Percentiles rank a stretch among this genome's conserved stretches.
Evolutionary conservation across 176 grass and related monocot genomes (phyloP).

Genomic region (Olyra latifolia): DNA sequence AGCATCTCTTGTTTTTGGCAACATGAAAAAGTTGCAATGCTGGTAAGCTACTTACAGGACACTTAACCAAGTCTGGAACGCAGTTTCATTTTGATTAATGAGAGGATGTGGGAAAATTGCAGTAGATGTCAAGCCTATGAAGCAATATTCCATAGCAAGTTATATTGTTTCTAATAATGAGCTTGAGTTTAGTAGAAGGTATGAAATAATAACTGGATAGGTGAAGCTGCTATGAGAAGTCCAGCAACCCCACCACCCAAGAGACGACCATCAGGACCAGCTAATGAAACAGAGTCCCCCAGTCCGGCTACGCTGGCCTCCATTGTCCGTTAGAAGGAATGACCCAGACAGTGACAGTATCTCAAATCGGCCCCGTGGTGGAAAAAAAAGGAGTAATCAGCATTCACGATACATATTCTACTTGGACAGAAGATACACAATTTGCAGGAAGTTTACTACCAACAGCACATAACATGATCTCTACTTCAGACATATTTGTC

Average conservation of each 20-base stretch:
- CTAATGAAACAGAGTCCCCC: slow-evolving; percentile 89
- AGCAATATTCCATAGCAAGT: neutral
- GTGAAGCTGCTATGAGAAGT: too few species aligned
- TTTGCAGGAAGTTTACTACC: neutral
- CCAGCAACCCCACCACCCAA: too few species aligned
- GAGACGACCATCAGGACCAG: slow-evolving; percentile 66
- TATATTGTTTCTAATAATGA: neutral
- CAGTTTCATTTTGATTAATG: neutral
- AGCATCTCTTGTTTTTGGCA: neutral
- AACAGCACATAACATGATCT: neutral
- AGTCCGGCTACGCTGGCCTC: slow-evolving; percentile 77
- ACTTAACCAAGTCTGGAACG: neutral
- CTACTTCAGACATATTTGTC: neutral
- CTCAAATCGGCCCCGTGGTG: slow-evolving; percentile 77
- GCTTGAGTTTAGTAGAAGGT: neutral
- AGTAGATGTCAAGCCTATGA: neutral
- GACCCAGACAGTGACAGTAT: slow-evolving; percentile 93
- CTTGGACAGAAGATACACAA: neutral
- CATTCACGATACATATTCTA: neutral
- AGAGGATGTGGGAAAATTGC: neutral
- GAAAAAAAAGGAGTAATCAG: neutral
- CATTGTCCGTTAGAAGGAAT: slow-evolving; percentile 67
- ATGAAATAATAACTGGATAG: slow-evolving; percentile 38
- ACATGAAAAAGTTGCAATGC: neutral
- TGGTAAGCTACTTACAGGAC: neutral